Evolutionary conservation across 2,329 filamentous ascomycete genomes (phyloP).

Genomic region (Microcyclosporella mali): DNA sequence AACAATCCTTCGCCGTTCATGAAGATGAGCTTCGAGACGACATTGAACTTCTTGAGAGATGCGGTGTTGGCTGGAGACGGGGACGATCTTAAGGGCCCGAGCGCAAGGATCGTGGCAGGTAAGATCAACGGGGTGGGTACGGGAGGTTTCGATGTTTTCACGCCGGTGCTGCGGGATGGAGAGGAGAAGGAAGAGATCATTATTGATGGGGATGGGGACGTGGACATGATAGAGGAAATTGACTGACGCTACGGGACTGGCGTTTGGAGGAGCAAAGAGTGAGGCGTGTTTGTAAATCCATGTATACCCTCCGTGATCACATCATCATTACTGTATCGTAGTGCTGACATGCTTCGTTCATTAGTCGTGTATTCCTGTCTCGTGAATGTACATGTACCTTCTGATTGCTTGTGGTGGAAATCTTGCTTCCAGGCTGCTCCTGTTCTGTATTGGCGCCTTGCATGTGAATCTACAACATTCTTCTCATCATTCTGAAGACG

Average conservation of each 20-base stretch:
- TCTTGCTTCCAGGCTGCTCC: no score
- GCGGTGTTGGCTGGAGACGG: conserved; percentile 84
- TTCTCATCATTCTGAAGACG: no score
- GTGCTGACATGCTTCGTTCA: no score
- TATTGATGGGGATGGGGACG: conserved; percentile 15
- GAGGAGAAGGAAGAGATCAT: conserved; percentile 9
- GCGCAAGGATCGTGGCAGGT: conserved; percentile 81
- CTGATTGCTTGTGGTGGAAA: no score
- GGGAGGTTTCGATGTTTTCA: conserved; percentile 82
- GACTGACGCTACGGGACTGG: background rate
- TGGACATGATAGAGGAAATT: conserved; percentile 16
- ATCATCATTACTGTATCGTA: no score
- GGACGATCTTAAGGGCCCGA: conserved; percentile 81
- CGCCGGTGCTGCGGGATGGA: conserved; percentile 23
- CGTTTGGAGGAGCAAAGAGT: background rate
- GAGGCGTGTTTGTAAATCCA: background rate
- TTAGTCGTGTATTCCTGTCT: no score
- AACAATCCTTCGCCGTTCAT: conserved; percentile 85
- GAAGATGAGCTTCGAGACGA: conserved; percentile 99
- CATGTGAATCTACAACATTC: no score
- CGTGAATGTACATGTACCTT: no score
- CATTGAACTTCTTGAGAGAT: conserved; percentile 85
- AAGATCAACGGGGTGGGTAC: conserved; percentile 78
- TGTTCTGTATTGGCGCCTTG: no score
- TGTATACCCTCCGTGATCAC: background rate